These are phyloP conservation scores for Aschersonia sp. DNA, from an alignment of 2,329 filamentous ascomycete species.

Conservation along the genomic window DNA sequence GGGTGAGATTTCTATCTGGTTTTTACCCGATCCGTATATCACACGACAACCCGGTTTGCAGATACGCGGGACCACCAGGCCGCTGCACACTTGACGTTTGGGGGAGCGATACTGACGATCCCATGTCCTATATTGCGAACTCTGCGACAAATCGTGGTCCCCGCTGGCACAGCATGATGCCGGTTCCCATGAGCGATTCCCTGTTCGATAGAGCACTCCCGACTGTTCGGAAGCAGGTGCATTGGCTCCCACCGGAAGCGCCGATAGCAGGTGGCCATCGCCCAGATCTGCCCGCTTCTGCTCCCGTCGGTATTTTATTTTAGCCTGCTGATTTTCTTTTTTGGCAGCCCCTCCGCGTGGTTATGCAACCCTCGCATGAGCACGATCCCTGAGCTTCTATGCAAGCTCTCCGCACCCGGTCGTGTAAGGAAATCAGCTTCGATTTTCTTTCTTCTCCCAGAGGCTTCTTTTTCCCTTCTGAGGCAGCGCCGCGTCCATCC, in stretches of 20 bases:
- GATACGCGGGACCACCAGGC: not conserved
- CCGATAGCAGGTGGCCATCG: not conserved
- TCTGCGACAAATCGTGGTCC: not conserved
- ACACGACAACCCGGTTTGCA: not conserved
- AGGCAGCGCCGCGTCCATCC: not conserved
- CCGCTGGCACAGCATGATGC: not conserved
- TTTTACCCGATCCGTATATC: not conserved
- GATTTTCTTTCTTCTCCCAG: not conserved
- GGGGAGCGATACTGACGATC: not conserved
- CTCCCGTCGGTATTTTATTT: not conserved
- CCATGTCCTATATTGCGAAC: not conserved
- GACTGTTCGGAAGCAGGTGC: not conserved
- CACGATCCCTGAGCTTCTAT: not conserved
- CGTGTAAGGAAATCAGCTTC: not conserved
- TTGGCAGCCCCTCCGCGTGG: not conserved
- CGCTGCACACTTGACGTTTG: not conserved
- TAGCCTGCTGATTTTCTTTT: not conserved
- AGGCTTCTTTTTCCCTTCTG: not conserved
- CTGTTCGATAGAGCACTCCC: no score
- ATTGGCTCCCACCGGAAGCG: not conserved
- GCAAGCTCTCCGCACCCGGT: not conserved
- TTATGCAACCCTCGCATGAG: not conserved
- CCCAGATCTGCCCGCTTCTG: not conserved
- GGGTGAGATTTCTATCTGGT: not conserved
- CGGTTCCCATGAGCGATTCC: not conserved